Conservation (phyloP, 2,329 filamentous ascomycete genomes). For the Aspergillus sp. region DNA sequence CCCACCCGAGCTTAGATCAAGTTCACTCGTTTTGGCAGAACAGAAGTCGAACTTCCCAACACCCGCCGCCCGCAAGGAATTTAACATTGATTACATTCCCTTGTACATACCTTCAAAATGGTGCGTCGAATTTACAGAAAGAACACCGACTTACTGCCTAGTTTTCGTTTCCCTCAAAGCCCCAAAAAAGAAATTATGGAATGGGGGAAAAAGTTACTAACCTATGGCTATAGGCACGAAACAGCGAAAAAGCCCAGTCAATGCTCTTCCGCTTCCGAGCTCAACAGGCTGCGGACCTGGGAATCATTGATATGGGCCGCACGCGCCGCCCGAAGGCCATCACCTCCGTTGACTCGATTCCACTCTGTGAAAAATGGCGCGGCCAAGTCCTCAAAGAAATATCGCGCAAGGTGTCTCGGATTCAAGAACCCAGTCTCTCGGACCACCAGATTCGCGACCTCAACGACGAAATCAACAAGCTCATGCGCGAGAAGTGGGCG, state of each 20-base stretch:
- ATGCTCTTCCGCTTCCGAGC: constrained; percentile 99
- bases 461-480: constrained; percentile 99
- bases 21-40: constrained; percentile 20
- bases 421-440: constrained; percentile 86
- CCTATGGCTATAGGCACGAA: constrained; percentile 67
- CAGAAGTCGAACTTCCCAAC: constrained; percentile 17
- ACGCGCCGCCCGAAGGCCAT: constrained; percentile 89
- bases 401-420: constrained; percentile 91
- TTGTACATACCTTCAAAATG: constrained; percentile 28
- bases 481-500: constrained; percentile 98
- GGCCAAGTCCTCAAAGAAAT: constrained; percentile 97
- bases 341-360: constrained; percentile 79
- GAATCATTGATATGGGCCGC: constrained; percentile 90
- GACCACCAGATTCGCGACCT: constrained; percentile 97
- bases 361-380: constrained; percentile 93
- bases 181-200: background rate
- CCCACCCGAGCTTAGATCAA: constrained; percentile 23
- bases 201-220: constrained; percentile 18
- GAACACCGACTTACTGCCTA: background rate
- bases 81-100: constrained; percentile 13
- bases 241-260: constrained; percentile 97
- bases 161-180: background rate
- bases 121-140: constrained; percentile 18
- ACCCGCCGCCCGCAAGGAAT: constrained; percentile 1
- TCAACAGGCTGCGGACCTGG: constrained; percentile 90